Evolutionary conservation across 2,329 filamentous ascomycete genomes (phyloP), one percentile per base, ranked within the genome.

Genomic region (Claviceps digitariae): DNA sequence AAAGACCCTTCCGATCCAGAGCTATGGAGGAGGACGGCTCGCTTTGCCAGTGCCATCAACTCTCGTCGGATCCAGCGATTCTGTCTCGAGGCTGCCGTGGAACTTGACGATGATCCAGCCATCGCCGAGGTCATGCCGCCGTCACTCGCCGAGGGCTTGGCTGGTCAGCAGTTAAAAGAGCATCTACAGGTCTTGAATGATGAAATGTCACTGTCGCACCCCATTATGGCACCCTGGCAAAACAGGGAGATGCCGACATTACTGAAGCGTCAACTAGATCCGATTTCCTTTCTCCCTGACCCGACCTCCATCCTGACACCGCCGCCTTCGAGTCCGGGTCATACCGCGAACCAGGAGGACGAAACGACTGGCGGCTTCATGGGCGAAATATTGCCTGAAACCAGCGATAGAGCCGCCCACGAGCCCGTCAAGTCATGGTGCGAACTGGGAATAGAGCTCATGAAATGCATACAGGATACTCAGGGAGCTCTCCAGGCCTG

Each of bases 1-100:
- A 78, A 81, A 51, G 82, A 85, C 56, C 81, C 82, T 1, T 83
- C 82, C 0, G 82, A 85, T 60, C 81, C 82, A 1, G 82, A 85
- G 60, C 68, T 84, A 8, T 85, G 82, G 82, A 72, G 82, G 56
- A 74, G 75, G 50, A 71, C 75, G 2, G 78, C 79, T 0, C 75
- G 81, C 3, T 74, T 84, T 46, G 79, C 76, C 3, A 73, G 75
- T 1, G 78, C 80, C 47, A 64, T 84, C 45, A 76, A 74, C 46
- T 83, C 81, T 57, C 63, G 69, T 0, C 72, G 80, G 13, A 72
- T 83, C 27, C 77, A 74, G 57, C 70, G 82, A 38, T 85, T 79
- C 61, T 84, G 81, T 55, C 67, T 85, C 2, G 82, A 85, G 61
- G 79, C 82, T 34, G 81, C 82, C 6, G 77, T 85, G 34, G 82